A percentile compares a stretch with the other conserved stretches of the same genome.
Evolutionary conservation across 768 basidiomycete species (phyloP).

Genomic region (Rubroboletus pulcherrimus): DNA sequence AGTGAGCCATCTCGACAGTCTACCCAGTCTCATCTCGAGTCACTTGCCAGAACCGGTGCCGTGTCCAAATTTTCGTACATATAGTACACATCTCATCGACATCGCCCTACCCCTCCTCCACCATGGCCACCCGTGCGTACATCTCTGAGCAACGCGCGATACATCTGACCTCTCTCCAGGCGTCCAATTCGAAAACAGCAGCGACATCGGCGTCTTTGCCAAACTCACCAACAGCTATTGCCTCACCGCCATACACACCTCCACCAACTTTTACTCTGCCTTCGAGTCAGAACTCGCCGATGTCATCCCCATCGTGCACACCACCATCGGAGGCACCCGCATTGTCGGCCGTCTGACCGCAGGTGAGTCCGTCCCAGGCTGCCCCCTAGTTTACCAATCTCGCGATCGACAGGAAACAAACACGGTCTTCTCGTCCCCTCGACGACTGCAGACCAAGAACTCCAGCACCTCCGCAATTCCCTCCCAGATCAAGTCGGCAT

Average conservation of each 20-base stretch:
- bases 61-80: background rate
- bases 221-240: slow-evolving; percentile 99
- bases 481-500: slow-evolving; percentile 91
- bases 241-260: slow-evolving; percentile 87
- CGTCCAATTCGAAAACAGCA: slow-evolving; percentile 90
- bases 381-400: fast-evolving
- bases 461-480: slow-evolving; percentile 95
- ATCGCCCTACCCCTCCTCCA: slow-evolving; percentile 1
- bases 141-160: background rate
- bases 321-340: slow-evolving; percentile 90
- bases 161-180: slow-evolving; percentile 41
- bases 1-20: slow-evolving; percentile 3
- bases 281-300: slow-evolving; percentile 94
- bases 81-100: background rate
- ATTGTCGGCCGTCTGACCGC: slow-evolving; percentile 92
- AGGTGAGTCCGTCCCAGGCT: slow-evolving; percentile 43
- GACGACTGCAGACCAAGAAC: slow-evolving; percentile 95
- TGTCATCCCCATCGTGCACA: slow-evolving; percentile 94
- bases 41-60: background rate
- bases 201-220: slow-evolving; percentile 94
- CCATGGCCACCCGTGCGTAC: slow-evolving; percentile 66
- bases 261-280: slow-evolving; percentile 96
- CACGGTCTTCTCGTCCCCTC: slow-evolving; percentile 96
- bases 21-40: slow-evolving; percentile 11
- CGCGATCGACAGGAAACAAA: slow-evolving; percentile 65